phyloP scores from a whole-genome alignment of 805 yeast genomes.

The Ogataea zsoltii region DNA sequence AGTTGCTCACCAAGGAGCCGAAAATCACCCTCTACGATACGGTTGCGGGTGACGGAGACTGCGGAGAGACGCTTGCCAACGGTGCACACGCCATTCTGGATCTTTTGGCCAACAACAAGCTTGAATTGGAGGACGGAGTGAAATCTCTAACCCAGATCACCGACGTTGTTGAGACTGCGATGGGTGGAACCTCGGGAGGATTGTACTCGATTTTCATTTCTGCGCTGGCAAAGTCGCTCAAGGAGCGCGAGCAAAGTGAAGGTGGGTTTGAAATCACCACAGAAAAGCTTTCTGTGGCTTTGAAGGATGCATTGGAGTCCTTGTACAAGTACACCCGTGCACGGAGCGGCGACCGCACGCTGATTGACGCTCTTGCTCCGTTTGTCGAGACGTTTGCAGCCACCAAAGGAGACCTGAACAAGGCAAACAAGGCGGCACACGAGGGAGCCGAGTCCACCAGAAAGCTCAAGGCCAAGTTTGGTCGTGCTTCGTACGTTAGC shows the following conservation, averaged over 20 bases:
- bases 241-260: slow-evolving; percentile 40
- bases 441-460: slow-evolving; percentile 79
- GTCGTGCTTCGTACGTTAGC: slow-evolving; percentile 88
- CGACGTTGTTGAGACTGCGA: slow-evolving; percentile 76
- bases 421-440: slow-evolving; percentile 69
- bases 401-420: slow-evolving; percentile 48
- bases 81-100: slow-evolving; percentile 76
- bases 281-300: slow-evolving; percentile 46
- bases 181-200: slow-evolving; percentile 99
- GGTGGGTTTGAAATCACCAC: slow-evolving; percentile 34
- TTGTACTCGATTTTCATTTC: slow-evolving; percentile 82
- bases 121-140: slow-evolving; percentile 50
- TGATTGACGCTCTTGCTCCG: slow-evolving; percentile 87
- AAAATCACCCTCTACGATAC: slow-evolving; percentile 83
- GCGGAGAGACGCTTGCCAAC: slow-evolving; percentile 85
- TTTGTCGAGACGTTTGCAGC: slow-evolving; percentile 63
- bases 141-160: slow-evolving; percentile 70
- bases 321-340: slow-evolving; percentile 87
- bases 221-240: slow-evolving; percentile 60
- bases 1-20: slow-evolving; percentile 68
- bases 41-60: slow-evolving; percentile 94
- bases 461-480: slow-evolving; percentile 78
- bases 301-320: slow-evolving; percentile 64
- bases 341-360: slow-evolving; percentile 82
- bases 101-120: slow-evolving; percentile 43